These are phyloP conservation scores for Leccinum huronense DNA, from an alignment of 1,284 basidiomycete genomes.

Conservation along the genomic window DNA sequence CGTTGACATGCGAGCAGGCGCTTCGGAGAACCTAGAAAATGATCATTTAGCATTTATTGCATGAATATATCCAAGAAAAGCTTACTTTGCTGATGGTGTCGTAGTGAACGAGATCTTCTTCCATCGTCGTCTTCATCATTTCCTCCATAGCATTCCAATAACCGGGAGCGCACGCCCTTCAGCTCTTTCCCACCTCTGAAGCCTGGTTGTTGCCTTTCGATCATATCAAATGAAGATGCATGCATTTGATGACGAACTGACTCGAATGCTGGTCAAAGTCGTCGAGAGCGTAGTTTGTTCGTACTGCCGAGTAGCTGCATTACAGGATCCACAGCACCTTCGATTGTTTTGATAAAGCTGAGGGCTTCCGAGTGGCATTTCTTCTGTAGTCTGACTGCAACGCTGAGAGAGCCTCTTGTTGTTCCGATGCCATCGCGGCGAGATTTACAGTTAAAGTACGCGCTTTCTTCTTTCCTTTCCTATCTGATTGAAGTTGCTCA, in stretches of 20 bases:
- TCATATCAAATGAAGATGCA: slow-evolving; percentile 99
- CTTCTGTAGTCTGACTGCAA: slow-evolving; percentile 77
- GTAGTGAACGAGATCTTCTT: slow-evolving; percentile 73
- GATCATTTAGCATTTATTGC: not conserved
- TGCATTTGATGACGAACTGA: slow-evolving; percentile 85
- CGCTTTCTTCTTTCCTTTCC: slow-evolving; percentile 49
- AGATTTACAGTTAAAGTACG: slow-evolving; percentile 72
- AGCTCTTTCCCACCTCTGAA: slow-evolving; percentile 81
- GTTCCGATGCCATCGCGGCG: slow-evolving; percentile 61
- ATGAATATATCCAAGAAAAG: slow-evolving; percentile 11
- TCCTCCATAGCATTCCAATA: slow-evolving; percentile 96
- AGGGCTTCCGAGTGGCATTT: slow-evolving; percentile 89
- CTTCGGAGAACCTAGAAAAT: slow-evolving; percentile 63
- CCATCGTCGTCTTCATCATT: slow-evolving; percentile 95
- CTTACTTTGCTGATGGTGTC: slow-evolving; percentile 88
- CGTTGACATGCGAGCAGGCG: slow-evolving; percentile 80
- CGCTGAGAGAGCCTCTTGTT: slow-evolving; percentile 57
- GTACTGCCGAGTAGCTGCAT: slow-evolving; percentile 84
- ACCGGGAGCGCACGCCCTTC: slow-evolving; percentile 83
- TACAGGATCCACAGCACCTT: slow-evolving; percentile 74
- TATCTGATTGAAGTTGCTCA: slow-evolving; percentile 32
- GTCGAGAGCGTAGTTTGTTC: slow-evolving; percentile 54
- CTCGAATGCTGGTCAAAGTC: slow-evolving; percentile 1
- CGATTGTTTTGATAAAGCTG: slow-evolving; percentile 82
- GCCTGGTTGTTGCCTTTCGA: slow-evolving; percentile 88